These are phyloP conservation scores for Penicillium coprophilum DNA, from an alignment of 495 filamentous ascomycete species.

Conservation along the genomic window DNA sequence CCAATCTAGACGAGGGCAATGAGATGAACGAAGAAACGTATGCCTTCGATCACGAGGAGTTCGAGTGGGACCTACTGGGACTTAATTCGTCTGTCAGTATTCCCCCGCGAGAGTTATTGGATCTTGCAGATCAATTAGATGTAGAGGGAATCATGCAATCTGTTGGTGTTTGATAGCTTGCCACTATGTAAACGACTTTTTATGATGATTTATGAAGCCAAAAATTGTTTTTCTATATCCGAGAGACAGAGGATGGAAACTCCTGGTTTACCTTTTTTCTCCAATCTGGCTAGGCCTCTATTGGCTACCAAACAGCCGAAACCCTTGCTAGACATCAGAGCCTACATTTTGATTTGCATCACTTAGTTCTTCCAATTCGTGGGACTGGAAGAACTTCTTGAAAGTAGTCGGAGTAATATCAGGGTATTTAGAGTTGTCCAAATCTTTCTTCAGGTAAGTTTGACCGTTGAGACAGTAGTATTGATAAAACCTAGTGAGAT, in stretches of 20 bases:
- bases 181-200: not conserved
- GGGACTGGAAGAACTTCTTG: too few relatives aligned
- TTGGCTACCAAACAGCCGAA: too few relatives aligned
- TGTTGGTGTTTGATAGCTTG: slow-evolving; percentile 10
- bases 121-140: slow-evolving; percentile 34
- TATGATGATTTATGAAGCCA: not conserved
- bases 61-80: slow-evolving; percentile 33
- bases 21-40: slow-evolving; percentile 19
- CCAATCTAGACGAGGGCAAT: not conserved
- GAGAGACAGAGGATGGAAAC: not conserved
- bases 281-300: not conserved
- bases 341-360: too few relatives aligned
- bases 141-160: slow-evolving; percentile 34
- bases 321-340: too few relatives aligned
- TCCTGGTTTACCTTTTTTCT: not conserved
- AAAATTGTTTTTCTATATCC: not conserved
- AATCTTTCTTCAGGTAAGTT: too few relatives aligned
- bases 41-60: slow-evolving; percentile 26
- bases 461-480: too few relatives aligned
- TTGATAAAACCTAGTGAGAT: too few relatives aligned
- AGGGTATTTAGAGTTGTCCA: too few relatives aligned
- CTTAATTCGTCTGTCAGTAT: slow-evolving; percentile 30
- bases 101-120: slow-evolving; percentile 27
- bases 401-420: too few relatives aligned
- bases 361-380: too few relatives aligned